Conservation (phyloP, 257 asterid genomes). For the Penstemon barbatus region DNA sequence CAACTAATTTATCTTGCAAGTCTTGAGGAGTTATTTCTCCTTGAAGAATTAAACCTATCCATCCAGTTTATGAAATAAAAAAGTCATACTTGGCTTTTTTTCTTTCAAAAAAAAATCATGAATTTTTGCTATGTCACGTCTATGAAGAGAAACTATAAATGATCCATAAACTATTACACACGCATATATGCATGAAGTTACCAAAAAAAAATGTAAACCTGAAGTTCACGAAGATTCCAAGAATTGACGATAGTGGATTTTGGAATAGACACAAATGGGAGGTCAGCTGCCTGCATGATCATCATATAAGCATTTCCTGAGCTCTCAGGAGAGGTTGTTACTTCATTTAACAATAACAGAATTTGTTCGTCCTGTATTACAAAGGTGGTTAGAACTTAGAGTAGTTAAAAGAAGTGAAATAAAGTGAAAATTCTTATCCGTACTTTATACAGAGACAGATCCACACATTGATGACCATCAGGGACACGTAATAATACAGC, state of each 20-base stretch:
- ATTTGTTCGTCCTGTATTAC: slow-evolving; percentile 80
- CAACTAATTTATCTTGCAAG: slow-evolving; percentile 1
- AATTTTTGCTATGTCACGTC: not conserved
- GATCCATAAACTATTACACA: not conserved
- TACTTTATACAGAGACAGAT: slow-evolving; percentile 83
- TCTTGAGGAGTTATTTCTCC: no score
- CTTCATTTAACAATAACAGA: slow-evolving; percentile 66
- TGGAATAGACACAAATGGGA: slow-evolving; percentile 71
- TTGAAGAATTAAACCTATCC: no score
- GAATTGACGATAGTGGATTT: slow-evolving; percentile 43
- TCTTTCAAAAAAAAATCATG: not conserved
- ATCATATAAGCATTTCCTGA: slow-evolving; percentile 80
- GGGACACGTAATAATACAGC: slow-evolving; percentile 72
- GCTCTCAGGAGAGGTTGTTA: slow-evolving; percentile 55
- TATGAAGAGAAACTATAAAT: slow-evolving; percentile 16
- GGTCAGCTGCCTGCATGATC: slow-evolving; percentile 63
- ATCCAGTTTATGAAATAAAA: not conserved
- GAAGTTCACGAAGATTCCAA: slow-evolving; percentile 65
- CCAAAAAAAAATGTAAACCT: slow-evolving; percentile 40
- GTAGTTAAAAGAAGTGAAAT: slow-evolving; percentile 23
- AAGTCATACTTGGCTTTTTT: not conserved
- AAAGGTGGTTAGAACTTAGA: slow-evolving; percentile 32
- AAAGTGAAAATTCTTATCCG: slow-evolving; percentile 13
- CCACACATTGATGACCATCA: slow-evolving; percentile 76
- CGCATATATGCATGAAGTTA: slow-evolving; percentile 4